Evolutionary conservation across 2,329 filamentous ascomycete species (phyloP).

Genomic region (Colletotrichum spaethianum): DNA sequence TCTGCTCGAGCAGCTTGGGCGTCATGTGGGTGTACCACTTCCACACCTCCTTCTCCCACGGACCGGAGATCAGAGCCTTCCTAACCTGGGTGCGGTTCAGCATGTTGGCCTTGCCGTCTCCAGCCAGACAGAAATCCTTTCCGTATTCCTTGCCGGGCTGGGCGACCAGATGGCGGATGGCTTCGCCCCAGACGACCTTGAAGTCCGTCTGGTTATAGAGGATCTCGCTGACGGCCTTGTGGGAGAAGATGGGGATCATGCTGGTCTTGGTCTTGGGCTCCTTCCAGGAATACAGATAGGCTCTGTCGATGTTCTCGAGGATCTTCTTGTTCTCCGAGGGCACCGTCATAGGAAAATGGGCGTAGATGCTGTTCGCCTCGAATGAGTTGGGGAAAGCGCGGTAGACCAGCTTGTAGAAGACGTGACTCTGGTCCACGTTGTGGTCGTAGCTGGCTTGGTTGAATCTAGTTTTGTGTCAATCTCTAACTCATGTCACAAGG

Average conservation of each 20-base stretch:
- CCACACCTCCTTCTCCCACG: constrained; percentile 42
- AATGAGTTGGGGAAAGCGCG: constrained; percentile 76
- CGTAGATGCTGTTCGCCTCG: constrained; percentile 74
- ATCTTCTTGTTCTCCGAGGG: constrained; percentile 70
- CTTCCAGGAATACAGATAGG: constrained; percentile 72
- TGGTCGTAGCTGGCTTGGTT: constrained; percentile 69
- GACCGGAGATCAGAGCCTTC: constrained; percentile 52
- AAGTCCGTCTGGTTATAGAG: constrained; percentile 68
- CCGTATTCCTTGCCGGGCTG: constrained; percentile 54
- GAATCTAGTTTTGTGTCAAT: constrained; percentile 30
- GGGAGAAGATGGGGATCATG: constrained; percentile 66
- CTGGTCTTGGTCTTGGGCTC: constrained; percentile 61
- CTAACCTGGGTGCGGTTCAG: constrained; percentile 58
- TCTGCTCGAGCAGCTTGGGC: constrained; percentile 47
- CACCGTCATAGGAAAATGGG: constrained; percentile 65
- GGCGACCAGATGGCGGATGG: constrained; percentile 68
- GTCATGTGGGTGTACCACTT: constrained; percentile 45
- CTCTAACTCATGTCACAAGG: neutral
- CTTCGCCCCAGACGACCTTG: constrained; percentile 70
- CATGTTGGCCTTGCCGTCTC: constrained; percentile 56
- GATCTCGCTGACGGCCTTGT: constrained; percentile 66
- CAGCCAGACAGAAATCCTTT: constrained; percentile 65
- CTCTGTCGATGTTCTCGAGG: constrained; percentile 68
- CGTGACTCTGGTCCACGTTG: constrained; percentile 73
- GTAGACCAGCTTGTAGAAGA: constrained; percentile 76